Evolutionary conservation across 108 stramenopile genomes (phyloP).

Genomic region (Pseudonitzschia multiseries): DNA sequence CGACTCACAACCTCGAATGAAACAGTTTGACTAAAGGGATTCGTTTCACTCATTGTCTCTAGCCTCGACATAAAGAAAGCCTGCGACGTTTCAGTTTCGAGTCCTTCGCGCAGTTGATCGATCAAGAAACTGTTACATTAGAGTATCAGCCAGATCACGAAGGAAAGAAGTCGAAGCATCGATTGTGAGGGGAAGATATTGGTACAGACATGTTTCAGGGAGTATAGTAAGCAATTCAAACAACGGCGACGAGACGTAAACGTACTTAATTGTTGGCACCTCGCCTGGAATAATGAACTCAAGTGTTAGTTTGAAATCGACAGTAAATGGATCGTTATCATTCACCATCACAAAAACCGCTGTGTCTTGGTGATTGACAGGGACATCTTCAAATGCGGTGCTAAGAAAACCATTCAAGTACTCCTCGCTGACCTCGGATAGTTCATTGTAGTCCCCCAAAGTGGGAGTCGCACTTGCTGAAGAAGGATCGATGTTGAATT

Average conservation of each 20-base stretch:
- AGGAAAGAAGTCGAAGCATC: neutral
- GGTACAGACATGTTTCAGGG: neutral
- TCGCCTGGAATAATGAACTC: constrained; percentile 28
- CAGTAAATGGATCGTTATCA: constrained; percentile 21
- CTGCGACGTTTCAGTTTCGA: constrained; percentile 10
- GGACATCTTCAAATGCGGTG: constrained; percentile 12
- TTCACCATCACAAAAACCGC: neutral
- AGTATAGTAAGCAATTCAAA: neutral
- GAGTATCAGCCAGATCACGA: neutral
- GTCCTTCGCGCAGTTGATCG: constrained; percentile 4
- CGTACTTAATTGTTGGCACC: constrained; percentile 28
- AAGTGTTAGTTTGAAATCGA: constrained; percentile 14
- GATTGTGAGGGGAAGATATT: neutral
- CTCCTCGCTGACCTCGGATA: constrained; percentile 18
- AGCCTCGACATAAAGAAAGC: constrained; percentile 15
- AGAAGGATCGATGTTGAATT: constrained; percentile 3
- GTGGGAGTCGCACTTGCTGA: constrained; percentile 9
- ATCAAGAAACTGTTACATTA: constrained; percentile 4
- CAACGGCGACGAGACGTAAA: neutral
- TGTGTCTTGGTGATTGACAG: constrained; percentile 11
- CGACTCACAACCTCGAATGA: constrained; percentile 16
- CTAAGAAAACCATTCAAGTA: constrained; percentile 17
- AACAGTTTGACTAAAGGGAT: constrained; percentile 25
- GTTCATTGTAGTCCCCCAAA: constrained; percentile 27
- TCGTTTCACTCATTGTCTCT: constrained; percentile 21